Base-by-base conservation (phyloP, 2,329 filamentous ascomycete species). In the Pyrenochaeta sp. region DNA sequence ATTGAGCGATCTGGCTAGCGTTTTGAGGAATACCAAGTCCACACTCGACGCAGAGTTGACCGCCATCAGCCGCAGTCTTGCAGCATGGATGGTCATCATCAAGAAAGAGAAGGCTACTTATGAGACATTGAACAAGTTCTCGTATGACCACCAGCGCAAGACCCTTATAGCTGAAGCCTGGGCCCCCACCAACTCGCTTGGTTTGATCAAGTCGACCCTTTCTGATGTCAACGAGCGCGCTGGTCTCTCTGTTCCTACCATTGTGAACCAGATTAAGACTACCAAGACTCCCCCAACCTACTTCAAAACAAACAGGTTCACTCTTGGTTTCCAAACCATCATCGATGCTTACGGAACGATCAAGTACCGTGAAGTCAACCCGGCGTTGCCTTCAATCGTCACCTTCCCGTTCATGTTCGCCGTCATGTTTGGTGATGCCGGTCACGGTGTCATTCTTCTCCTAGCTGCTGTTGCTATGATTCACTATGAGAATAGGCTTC, bases 381-480 rank as follows among this genome's bases (percentile, higher is more conserved):
- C 94, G 44, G 93, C 91, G 51, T 81, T 99, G 15, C 93, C 93
- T 24, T 94, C 96, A 37, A 91, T 97, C 58, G 87, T 99, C 53
- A 99, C 94, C 5, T 99, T 99, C 74, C 94, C 95, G n/a, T 99
- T 99, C 80, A 80, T 99, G 51, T 99, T 99, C 69, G 94, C 94
- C 35, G 94, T 99, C 83, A 99, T 99, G 94, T 99, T 99, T 69
- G 95, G 94, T 79, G 94, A 99, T 74, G 87, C 96, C 46, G 95
- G 94, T 37, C 94, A 99, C 67, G 94, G 93, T 56, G 73, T 87
- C 55, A 88, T 99, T 71, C 96, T 99, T 88, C 81, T 93, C 29
- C 69, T 84, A 42, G 89, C 90, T 44, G 89, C 94, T 10, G 66
- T 85, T 42, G 90, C 91, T 44, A 96, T 99, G 91, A 97, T 99